Percentiles rank a stretch among this genome's conserved stretches.
These are phyloP conservation scores for Ormosia emarginata DNA, from an alignment of 306 rosid genomes.

Conservation along the genomic window DNA sequence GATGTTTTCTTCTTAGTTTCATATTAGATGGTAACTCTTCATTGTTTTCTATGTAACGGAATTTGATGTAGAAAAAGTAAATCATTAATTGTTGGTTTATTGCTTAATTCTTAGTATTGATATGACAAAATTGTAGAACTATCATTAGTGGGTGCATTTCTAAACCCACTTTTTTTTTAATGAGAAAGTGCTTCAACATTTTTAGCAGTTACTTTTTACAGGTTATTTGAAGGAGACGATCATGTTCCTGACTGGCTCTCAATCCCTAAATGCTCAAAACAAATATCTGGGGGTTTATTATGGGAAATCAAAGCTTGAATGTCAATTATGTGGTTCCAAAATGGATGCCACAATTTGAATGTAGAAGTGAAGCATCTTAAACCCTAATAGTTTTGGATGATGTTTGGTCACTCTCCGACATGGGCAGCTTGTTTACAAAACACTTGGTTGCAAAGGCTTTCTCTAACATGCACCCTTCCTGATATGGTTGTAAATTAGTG, in stretches of 20 bases:
- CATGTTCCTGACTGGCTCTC: constrained; percentile 81
- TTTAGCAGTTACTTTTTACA: constrained; percentile 20
- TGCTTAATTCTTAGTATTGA: neutral
- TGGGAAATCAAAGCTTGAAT: constrained; percentile 43
- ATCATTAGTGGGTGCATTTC: neutral
- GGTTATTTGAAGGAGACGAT: constrained; percentile 64
- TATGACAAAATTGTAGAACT: neutral
- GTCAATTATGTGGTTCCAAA: constrained; percentile 45
- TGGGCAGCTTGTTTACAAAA: constrained; percentile 44
- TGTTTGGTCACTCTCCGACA: constrained; percentile 66
- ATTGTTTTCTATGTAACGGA: neutral
- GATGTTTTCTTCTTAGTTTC: neutral
- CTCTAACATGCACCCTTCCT: too few species aligned
- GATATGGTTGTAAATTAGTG: too few species aligned
- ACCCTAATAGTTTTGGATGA: constrained; percentile 72
- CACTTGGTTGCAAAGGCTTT: constrained; percentile 49
- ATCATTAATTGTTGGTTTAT: neutral
- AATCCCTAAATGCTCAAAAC: constrained; percentile 73
- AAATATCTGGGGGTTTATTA: constrained; percentile 50
- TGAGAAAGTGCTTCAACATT: neutral
- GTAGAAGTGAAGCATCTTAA: constrained; percentile 25
- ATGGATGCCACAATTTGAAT: constrained; percentile 39
- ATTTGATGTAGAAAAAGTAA: neutral
- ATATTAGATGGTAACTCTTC: neutral
- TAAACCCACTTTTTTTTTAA: neutral